Evolutionary conservation across 2,329 filamentous ascomycete species (phyloP), one percentile per base, ranked within the genome.

Genomic region (Trichoderma cornu-damae): DNA sequence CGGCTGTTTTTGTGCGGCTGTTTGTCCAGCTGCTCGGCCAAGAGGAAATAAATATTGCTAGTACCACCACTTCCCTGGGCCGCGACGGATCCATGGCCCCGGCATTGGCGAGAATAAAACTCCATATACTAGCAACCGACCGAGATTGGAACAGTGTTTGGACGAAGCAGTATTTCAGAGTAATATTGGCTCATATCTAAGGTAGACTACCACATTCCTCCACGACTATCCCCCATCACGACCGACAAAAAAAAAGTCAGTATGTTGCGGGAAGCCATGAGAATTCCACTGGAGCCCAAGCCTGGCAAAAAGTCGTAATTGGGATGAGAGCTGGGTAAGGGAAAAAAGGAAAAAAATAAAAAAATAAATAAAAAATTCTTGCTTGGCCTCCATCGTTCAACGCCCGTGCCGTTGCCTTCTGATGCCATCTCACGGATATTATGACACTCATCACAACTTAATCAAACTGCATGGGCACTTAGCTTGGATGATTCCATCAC

Each of bases 371-470:
- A n/a, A n/a, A 16, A 32, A 42, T 6, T 16, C 34, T 47, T 38
- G 43, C 34, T 58, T 38, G 20, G n/a, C 22, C 18, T 22, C 30
- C 20, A n/a, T 32, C 42, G 16, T 18, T n/a, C 30, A 37, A 32
- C 8, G 35, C 50, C n/a, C 26, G 40, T 32, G n/a, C 35, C 38
- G 35, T 30, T 22, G 20, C 35, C 35, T 26, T 38, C 20, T 22
- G 16, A 18, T 46, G 18, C n/a, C 38, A 37, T 37, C 28, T 51
- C 24, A 28, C 26, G 30, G 32, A 52, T 24, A 46, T 43, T n/a
- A 51, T 34, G 28, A 42, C n/a, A 22, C 47, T 18, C 16, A 40
- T 47, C 40, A 8, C 32, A 42, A n/a, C n/a, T 50, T 66, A 72
- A 61, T 73, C 71, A 64, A 73, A 72, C 71, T 73, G n/a, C n/a